Percentiles rank a stretch among this genome's conserved stretches.
Evolutionary conservation across 2,329 filamentous ascomycete genomes (phyloP).

Genomic region (Ophiostoma himal-ulmi): DNA sequence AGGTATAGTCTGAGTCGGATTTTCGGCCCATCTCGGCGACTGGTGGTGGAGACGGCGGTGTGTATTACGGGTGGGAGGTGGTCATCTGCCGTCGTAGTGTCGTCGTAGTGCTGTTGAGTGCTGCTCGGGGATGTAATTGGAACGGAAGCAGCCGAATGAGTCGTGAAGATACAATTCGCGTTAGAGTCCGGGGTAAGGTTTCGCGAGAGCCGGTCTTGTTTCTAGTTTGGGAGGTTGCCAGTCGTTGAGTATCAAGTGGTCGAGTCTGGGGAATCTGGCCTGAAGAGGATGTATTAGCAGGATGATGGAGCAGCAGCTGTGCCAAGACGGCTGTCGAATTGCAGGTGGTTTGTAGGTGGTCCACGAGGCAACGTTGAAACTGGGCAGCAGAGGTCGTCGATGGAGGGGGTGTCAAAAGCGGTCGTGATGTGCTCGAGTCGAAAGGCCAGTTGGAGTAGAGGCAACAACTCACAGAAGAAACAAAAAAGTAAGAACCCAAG

Average conservation of each 20-base stretch:
- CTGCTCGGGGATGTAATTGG: background rate
- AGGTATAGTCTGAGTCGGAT: slow-evolving; percentile 21
- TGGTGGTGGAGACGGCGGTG: background rate
- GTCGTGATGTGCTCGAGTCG: background rate
- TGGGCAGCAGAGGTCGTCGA: background rate
- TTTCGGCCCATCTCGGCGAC: slow-evolving; percentile 26
- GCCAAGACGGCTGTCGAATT: background rate
- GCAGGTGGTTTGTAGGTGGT: background rate
- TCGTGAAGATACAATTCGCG: background rate
- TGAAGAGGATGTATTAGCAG: background rate
- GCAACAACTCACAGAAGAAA: background rate
- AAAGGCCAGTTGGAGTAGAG: background rate
- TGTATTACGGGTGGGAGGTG: background rate
- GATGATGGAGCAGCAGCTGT: background rate
- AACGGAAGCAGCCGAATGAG: background rate
- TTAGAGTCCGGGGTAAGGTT: background rate
- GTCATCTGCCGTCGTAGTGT: background rate
- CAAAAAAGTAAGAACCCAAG: background rate
- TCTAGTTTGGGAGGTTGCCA: background rate
- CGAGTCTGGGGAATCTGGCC: background rate
- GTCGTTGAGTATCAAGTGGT: background rate
- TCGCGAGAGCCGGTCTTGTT: background rate
- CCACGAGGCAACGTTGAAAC: background rate
- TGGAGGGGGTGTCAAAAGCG: background rate
- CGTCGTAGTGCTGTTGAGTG: background rate